Conservation (phyloP, 805 yeast genomes). For the Cephaloascus fragrans region DNA sequence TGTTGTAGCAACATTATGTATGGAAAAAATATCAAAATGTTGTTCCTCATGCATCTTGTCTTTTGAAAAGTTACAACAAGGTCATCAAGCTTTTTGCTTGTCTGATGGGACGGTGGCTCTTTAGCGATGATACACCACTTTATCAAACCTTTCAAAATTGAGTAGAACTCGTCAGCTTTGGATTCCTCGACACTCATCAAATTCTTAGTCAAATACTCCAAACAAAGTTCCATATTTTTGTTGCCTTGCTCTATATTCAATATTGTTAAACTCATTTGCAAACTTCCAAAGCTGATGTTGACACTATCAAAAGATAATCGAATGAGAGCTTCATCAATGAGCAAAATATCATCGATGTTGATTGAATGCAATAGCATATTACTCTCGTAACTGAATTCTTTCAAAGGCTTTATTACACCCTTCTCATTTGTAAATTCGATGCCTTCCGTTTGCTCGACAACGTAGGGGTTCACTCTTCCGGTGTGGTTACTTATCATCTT, state of each 20-base stretch:
- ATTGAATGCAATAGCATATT: neutral
- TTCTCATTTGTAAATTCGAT: neutral
- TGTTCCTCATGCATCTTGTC: neutral
- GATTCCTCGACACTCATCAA: neutral
- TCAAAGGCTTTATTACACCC: neutral
- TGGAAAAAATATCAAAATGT: neutral
- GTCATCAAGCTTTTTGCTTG: neutral
- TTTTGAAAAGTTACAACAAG: neutral
- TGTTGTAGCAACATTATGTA: neutral
- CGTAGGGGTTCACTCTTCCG: neutral
- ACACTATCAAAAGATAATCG: neutral
- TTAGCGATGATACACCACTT: neutral
- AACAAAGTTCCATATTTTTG: neutral
- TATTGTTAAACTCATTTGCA: neutral
- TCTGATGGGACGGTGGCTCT: neutral
- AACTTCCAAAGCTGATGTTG: neutral
- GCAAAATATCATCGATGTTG: neutral
- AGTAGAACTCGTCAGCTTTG: neutral
- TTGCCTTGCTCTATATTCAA: neutral
- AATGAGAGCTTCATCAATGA: neutral
- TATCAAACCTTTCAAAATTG: neutral
- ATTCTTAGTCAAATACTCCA: neutral
- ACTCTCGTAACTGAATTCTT: neutral
- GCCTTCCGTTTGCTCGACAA: too few relatives aligned
- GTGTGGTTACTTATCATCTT: neutral